A percentile compares a stretch with the other conserved stretches of the same genome.
These are phyloP conservation scores for Geotrichum histeridarum DNA, from an alignment of 1,139 yeast species.

Conservation along the genomic window DNA sequence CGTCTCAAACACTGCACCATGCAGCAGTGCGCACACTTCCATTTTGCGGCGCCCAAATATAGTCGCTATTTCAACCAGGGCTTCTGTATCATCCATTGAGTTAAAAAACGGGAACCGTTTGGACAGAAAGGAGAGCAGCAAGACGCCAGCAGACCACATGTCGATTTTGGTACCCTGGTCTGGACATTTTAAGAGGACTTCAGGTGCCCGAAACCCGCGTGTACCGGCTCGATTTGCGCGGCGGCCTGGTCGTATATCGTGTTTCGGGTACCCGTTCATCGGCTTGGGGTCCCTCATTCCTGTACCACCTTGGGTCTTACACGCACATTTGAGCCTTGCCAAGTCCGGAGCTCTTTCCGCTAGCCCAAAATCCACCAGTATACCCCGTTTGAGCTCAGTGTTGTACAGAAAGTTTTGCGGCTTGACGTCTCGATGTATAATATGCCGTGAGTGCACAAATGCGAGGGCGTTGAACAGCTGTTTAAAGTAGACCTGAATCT, in stretches of 20 bases:
- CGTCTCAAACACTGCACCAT: conserved; percentile 83
- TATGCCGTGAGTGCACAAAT: conserved; percentile 68
- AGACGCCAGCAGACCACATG: conserved; percentile 90
- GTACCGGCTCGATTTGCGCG: conserved; percentile 98
- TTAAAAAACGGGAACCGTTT: conserved; percentile 82
- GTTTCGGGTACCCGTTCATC: conserved; percentile 35
- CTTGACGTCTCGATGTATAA: conserved; percentile 84
- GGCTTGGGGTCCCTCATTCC: conserved; percentile 12
- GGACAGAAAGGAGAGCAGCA: conserved; percentile 64
- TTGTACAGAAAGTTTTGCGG: conserved; percentile 77
- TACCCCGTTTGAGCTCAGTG: conserved; percentile 70
- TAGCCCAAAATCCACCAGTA: conserved; percentile 85
- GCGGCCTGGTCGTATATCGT: conserved; percentile 62
- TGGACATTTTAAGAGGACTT: conserved; percentile 80
- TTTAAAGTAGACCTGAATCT: conserved; percentile 73
- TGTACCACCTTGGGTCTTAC: conserved; percentile 10
- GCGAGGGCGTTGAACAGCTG: conserved; percentile 72
- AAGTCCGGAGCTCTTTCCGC: conserved; percentile 48
- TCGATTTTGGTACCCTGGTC: conserved; percentile 79
- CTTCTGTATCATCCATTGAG: conserved; percentile 88
- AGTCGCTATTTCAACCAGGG: conserved; percentile 74
- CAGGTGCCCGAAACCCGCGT: conserved; percentile 93
- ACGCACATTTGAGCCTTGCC: conserved; percentile 9
- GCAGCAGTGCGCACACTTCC: conserved; percentile 72
- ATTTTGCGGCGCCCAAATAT: conserved; percentile 72